Evolutionary conservation across 768 basidiomycete species (phyloP), one percentile per base, ranked within the genome.

Genomic region (Pleurotus ostreatus): DNA sequence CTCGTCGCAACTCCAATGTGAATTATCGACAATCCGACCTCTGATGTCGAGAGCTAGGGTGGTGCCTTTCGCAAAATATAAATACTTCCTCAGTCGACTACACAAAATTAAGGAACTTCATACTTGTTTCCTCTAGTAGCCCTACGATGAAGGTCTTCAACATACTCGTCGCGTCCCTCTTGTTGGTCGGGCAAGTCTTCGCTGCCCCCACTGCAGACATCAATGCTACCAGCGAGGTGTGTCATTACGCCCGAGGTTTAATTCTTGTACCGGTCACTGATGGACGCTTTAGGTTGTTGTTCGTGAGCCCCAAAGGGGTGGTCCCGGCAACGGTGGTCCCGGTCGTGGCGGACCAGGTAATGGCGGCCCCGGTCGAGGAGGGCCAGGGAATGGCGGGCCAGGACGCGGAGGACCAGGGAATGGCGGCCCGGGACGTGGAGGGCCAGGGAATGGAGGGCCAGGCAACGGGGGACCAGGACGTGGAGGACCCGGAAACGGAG

Each of bases 111-210:
- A 53, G 51, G 37, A 12, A 40, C 37, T 52, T 23, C 30, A 8
- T 18, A 39, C 13, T 23, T 15, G 8, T 53, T 53, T 20, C 37
- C 20, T 22, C 8, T 18, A 22, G 20, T 16, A 34, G 1, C 38
- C 2, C 15, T 23, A 38, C 39, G 18, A 53, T 53, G 51, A 53
- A 53, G 51, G 51, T 53, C 39, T 53, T 53, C 51, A 53, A 53
- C 39, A 22, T 53, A 20, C 34, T 53, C 51, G 15, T 53, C 15
- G 18, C 51, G 1, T 53, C 51, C 51, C 37, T 53, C 51, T 30
- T 53, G 20, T 25, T 53, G 51, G 39, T 53, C 9, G 51, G 51
- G 5, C 51, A 53, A 41, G 51, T 20, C 23, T 39, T 53, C 23
- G 51, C 51, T 13, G 51, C 51, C 18, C 51, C 51, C 8, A 16